phyloP scores from a whole-genome alignment of 2,329 filamentous ascomycete species.

The Anthostomella pinea region DNA sequence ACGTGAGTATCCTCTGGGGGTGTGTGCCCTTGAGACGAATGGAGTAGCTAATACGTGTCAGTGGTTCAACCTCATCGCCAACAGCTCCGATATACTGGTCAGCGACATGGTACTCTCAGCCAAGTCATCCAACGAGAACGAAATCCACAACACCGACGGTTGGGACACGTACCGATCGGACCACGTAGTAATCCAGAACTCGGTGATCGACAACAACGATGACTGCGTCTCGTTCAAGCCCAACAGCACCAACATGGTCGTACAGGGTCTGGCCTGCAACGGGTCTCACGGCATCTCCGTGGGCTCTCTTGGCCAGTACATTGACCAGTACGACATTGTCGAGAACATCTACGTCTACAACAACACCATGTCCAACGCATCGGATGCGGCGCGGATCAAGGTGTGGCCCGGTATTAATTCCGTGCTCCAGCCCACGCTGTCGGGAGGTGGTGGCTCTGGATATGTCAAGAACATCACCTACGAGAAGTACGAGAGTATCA shows the following conservation, averaged over 20 bases:
- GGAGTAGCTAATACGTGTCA: slow-evolving; percentile 30
- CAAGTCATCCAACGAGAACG: slow-evolving; percentile 44
- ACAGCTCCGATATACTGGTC: slow-evolving; percentile 62
- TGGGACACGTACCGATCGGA: slow-evolving; percentile 62
- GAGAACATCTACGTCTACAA: slow-evolving; percentile 67
- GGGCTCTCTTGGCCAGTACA: slow-evolving; percentile 69
- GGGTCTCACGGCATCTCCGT: slow-evolving; percentile 71
- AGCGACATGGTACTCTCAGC: slow-evolving; percentile 60
- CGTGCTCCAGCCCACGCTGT: slow-evolving; percentile 56
- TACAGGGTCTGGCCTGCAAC: slow-evolving; percentile 66
- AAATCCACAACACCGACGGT: slow-evolving; percentile 60
- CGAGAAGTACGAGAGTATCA: slow-evolving; percentile 56
- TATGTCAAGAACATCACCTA: slow-evolving; percentile 66
- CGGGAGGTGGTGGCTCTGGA: slow-evolving; percentile 61
- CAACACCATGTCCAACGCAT: slow-evolving; percentile 55
- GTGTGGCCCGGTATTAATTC: slow-evolving; percentile 63
- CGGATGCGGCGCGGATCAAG: slow-evolving; percentile 69
- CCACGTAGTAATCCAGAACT: slow-evolving; percentile 65
- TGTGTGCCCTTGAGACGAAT: too few relatives aligned
- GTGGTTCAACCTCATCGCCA: slow-evolving; percentile 65
- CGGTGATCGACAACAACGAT: slow-evolving; percentile 61
- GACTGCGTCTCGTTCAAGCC: slow-evolving; percentile 75
- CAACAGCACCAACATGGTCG: slow-evolving; percentile 65
- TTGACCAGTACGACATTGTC: slow-evolving; percentile 61
- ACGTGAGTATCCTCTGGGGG: too few relatives aligned